Percentiles rank a stretch among this genome's conserved stretches.
Conservation (phyloP, 2,329 filamentous ascomycete genomes). For the Neofusicoccum laricinum region DNA sequence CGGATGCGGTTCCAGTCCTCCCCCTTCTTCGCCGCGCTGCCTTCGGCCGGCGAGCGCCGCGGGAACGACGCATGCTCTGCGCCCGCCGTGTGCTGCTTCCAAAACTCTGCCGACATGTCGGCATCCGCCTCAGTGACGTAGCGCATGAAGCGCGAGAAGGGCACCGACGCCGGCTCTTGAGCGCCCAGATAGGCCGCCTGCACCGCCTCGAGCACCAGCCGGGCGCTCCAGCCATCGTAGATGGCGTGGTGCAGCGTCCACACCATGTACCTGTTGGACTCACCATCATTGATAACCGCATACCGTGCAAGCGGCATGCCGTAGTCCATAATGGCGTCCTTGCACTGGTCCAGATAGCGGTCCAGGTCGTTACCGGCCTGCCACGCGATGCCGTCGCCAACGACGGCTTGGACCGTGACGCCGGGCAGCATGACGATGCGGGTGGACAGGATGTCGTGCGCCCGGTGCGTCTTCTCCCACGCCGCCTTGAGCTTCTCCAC, state of each 20-base stretch:
- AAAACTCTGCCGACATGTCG: not conserved
- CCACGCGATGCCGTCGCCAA: conserved; percentile 23
- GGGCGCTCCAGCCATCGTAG: not conserved
- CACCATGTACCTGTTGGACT: conserved; percentile 4
- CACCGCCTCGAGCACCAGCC: not conserved
- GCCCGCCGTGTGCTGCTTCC: not conserved
- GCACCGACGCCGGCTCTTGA: not conserved
- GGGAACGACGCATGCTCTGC: not conserved
- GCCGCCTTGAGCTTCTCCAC: conserved; percentile 40
- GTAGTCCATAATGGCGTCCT: conserved; percentile 35
- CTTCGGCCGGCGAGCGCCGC: not conserved
- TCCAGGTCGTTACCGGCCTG: not conserved
- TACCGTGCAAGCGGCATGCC: conserved; percentile 38
- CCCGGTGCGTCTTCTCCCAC: conserved; percentile 44
- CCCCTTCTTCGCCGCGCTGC: not conserved
- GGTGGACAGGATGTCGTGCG: conserved; percentile 48
- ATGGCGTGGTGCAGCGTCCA: conserved; percentile 17
- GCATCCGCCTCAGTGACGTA: not conserved
- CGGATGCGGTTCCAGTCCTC: not conserved
- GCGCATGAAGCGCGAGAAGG: not conserved
- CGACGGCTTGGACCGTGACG: conserved; percentile 31
- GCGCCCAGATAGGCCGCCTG: not conserved
- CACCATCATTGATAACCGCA: conserved; percentile 27
- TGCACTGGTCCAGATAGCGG: conserved; percentile 31
- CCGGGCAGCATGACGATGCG: conserved; percentile 34